Conservation (phyloP, 768 basidiomycete species). For the Cystobasidium onofrii region DNA sequence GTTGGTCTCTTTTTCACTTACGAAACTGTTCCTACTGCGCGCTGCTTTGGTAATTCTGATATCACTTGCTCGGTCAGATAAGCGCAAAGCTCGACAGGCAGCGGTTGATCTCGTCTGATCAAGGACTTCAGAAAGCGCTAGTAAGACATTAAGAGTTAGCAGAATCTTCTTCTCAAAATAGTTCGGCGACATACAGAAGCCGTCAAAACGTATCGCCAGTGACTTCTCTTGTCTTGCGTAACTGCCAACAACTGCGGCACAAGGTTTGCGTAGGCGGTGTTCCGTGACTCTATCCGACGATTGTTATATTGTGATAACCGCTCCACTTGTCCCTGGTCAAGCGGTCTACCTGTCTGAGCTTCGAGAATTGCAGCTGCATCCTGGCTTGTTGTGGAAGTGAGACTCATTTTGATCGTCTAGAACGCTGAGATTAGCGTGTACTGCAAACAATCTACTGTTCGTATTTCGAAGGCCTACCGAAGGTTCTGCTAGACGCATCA, state of each 20-base stretch:
- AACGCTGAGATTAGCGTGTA: no score
- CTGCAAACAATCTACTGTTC: not conserved
- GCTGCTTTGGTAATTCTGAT: constrained; percentile 38
- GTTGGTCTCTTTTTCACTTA: not conserved
- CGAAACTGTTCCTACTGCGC: constrained; percentile 35
- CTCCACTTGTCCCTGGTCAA: not conserved
- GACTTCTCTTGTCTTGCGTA: constrained; percentile 57
- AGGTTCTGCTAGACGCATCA: constrained; percentile 41
- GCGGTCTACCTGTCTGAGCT: not conserved
- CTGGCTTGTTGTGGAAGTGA: not conserved
- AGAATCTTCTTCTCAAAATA: no score
- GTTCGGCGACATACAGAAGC: constrained; percentile 47
- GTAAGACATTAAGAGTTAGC: not conserved
- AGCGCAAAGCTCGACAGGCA: constrained; percentile 31
- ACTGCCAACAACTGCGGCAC: constrained; percentile 52
- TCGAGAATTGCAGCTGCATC: not conserved
- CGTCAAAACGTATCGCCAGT: constrained; percentile 71
- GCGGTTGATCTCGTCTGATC: constrained; percentile 55
- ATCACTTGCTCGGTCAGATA: constrained; percentile 39
- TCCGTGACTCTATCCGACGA: constrained; percentile 33
- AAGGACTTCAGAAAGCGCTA: constrained; percentile 58
- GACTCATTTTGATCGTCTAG: constrained; percentile 16
- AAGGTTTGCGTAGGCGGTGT: constrained; percentile 38
- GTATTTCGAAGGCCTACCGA: not conserved
- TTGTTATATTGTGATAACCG: constrained; percentile 17